A percentile compares a stretch with the other conserved stretches of the same genome.
phyloP scores from a whole-genome alignment of 2,329 filamentous ascomycete species.

The Cylindrodendrum hubeiense region DNA sequence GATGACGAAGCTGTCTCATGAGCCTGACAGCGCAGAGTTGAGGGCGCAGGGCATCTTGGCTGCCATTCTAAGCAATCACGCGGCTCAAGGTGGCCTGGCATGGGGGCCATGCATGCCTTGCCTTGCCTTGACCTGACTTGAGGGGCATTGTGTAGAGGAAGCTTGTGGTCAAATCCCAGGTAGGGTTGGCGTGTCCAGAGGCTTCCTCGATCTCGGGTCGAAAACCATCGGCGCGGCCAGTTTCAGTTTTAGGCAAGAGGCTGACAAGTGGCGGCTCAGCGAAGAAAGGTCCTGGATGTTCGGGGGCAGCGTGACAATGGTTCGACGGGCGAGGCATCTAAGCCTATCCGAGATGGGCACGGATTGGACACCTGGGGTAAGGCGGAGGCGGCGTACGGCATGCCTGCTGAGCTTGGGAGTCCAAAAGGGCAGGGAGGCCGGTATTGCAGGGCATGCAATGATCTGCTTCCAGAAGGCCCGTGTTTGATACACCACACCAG shows the following conservation, averaged over 20 bases:
- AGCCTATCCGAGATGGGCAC: constrained; percentile 33
- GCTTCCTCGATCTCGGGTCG: constrained; percentile 35
- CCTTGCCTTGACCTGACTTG: constrained; percentile 7
- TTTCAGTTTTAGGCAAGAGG: constrained; percentile 45
- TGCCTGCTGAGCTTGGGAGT: constrained; percentile 22
- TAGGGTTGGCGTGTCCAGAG: constrained; percentile 16
- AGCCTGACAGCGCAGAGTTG: constrained; percentile 15
- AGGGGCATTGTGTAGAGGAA: constrained; percentile 18
- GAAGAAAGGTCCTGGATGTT: constrained; percentile 23
- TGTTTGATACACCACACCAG: constrained; percentile 27
- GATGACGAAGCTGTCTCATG: constrained; percentile 12
- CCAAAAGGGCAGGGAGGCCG: constrained; percentile 32
- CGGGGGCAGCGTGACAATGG: constrained; percentile 36
- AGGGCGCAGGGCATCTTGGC: constrained; percentile 22
- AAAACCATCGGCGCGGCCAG: constrained; percentile 32
- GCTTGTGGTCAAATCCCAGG: constrained; percentile 24
- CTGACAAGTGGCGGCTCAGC: constrained; percentile 30
- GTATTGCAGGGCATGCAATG: constrained; percentile 35
- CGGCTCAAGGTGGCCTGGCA: constrained; percentile 21
- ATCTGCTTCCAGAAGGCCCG: constrained; percentile 40
- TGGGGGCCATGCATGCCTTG: constrained; percentile 17
- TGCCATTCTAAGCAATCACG: constrained; percentile 23
- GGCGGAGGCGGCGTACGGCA: constrained; percentile 33
- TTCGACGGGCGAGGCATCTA: constrained; percentile 32
- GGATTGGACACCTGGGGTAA: constrained; percentile 44